These are phyloP conservation scores for Monosporascus sp. DNA, from an alignment of 2,329 filamentous ascomycete genomes.

Conservation along the genomic window DNA sequence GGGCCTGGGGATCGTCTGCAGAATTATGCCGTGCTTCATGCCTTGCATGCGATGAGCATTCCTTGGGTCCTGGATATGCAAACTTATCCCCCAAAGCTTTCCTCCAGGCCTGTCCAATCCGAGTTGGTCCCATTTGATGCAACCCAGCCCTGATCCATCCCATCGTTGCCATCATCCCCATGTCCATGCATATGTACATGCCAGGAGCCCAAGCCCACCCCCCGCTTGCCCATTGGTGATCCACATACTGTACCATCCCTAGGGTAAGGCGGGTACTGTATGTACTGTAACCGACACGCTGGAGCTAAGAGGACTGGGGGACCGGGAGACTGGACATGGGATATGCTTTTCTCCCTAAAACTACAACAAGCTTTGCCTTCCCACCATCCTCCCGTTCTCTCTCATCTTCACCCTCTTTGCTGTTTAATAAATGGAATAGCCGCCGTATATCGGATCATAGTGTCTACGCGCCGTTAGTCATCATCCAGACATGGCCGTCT, in stretches of 20 bases:
- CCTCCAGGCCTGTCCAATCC: too few relatives aligned
- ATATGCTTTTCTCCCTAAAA: background rate
- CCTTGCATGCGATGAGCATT: background rate
- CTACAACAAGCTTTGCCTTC: background rate
- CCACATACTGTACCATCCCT: background rate
- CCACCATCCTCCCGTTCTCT: background rate
- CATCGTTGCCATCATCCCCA: too few relatives aligned
- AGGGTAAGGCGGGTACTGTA: slow-evolving; percentile 1
- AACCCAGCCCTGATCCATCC: background rate
- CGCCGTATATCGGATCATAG: too few relatives aligned
- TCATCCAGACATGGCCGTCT: background rate
- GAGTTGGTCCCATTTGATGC: background rate
- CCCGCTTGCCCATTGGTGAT: background rate
- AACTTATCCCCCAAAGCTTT: too few relatives aligned
- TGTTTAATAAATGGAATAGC: background rate
- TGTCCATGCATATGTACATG: too few relatives aligned
- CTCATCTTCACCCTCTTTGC: background rate
- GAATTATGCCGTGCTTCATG: background rate
- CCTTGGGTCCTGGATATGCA: background rate
- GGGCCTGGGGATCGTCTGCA: background rate
- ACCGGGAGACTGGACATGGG: background rate
- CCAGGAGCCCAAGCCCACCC: background rate
- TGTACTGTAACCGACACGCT: background rate
- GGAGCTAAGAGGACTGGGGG: background rate
- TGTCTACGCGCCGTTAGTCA: background rate